These are phyloP conservation scores for Globisporangium ultimum DNA, from an alignment of 352 stramenopile species.

Conservation along the genomic window DNA sequence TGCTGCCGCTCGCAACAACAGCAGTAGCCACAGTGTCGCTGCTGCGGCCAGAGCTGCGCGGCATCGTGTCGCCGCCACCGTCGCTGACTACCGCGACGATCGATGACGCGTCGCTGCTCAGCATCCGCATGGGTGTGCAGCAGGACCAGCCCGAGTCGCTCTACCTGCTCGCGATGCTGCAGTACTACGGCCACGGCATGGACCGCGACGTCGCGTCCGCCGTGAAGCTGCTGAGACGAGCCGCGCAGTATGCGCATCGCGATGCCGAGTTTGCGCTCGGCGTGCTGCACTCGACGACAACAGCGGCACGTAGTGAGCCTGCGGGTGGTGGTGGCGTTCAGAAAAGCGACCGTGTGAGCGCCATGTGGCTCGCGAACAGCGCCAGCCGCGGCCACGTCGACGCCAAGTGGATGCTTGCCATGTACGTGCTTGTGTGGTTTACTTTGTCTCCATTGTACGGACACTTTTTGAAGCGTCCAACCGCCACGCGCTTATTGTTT, in stretches of 20 bases:
- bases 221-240: constrained; percentile 24
- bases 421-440: constrained; percentile 18
- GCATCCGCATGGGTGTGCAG: constrained; percentile 31
- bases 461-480: too few species aligned
- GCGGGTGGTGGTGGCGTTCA: constrained; percentile 9
- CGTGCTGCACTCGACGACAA: constrained; percentile 27
- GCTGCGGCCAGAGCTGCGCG: constrained; percentile 16
- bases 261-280: constrained; percentile 50
- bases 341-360: constrained; percentile 30
- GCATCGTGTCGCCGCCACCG: neutral
- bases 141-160: constrained; percentile 35
- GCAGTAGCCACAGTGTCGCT: constrained; percentile 6
- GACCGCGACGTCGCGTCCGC: constrained; percentile 23
- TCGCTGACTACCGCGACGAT: constrained; percentile 3
- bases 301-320: too few species aligned
- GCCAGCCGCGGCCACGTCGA: constrained; percentile 32
- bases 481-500: neutral
- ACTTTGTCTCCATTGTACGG: neutral
- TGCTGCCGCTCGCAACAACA: neutral
- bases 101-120: constrained; percentile 26
- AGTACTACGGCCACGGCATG: constrained; percentile 49
- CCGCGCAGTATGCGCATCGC: constrained; percentile 23
- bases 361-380: constrained; percentile 35
- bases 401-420: constrained; percentile 51
- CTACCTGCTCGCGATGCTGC: constrained; percentile 50